Evolutionary conservation across 1,284 basidiomycete genomes (phyloP).

Genomic region (Papiliotrema fonsecae): DNA sequence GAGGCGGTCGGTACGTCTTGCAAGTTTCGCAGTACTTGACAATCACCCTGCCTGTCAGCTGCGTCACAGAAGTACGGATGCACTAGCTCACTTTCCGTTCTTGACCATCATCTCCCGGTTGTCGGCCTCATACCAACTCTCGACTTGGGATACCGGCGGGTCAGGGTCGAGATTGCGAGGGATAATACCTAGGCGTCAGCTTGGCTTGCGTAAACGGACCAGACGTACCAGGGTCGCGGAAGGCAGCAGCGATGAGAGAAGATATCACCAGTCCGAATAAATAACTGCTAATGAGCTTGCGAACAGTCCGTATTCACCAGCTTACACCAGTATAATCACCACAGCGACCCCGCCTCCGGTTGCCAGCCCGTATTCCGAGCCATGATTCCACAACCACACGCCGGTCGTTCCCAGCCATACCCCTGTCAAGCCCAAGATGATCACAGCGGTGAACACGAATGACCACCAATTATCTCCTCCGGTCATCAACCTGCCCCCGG

Average conservation of each 20-base stretch:
- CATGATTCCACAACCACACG: constrained; percentile 77
- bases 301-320: constrained; percentile 26
- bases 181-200: constrained; percentile 56
- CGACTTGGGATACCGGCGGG: constrained; percentile 62
- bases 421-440: constrained; percentile 65
- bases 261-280: constrained; percentile 33
- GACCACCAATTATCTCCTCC: constrained; percentile 81
- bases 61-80: constrained; percentile 18
- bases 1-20: constrained; percentile 78
- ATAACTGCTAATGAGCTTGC: constrained; percentile 19
- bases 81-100: constrained; percentile 61
- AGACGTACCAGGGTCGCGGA: constrained; percentile 65
- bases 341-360: constrained; percentile 71
- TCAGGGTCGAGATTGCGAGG: constrained; percentile 77
- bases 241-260: constrained; percentile 55
- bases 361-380: constrained; percentile 67
- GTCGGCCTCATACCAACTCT: constrained; percentile 60
- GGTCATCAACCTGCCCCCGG: constrained; percentile 64
- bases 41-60: constrained; percentile 58
- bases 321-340: constrained; percentile 59
- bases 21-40: constrained; percentile 90
- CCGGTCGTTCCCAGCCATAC: constrained; percentile 79
- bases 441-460: constrained; percentile 60
- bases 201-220: background rate
- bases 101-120: constrained; percentile 76